A percentile compares a stretch with the other conserved stretches of the same genome.
phyloP scores from a whole-genome alignment of 768 basidiomycete species.

The Phallus indusiatus region DNA sequence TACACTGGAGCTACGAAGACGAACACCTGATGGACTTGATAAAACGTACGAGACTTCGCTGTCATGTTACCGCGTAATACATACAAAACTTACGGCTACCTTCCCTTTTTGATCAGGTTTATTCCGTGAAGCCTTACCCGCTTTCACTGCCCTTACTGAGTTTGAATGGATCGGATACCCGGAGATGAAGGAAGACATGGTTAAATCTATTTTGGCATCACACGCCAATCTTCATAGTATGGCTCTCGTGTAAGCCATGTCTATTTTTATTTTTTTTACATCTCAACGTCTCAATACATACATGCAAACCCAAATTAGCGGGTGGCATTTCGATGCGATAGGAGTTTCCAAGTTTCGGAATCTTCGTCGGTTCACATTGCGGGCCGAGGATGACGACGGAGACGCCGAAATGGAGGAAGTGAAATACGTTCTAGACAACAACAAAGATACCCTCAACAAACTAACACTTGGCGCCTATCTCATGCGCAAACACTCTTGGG shows the following conservation, averaged over 20 bases:
- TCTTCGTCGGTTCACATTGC: slow-evolving; percentile 55
- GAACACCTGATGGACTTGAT: slow-evolving; percentile 58
- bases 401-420: slow-evolving; percentile 64
- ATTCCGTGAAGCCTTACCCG: slow-evolving; percentile 52
- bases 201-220: slow-evolving; percentile 43
- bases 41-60: slow-evolving; percentile 30
- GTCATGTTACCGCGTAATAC: background rate
- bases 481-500: slow-evolving; percentile 55
- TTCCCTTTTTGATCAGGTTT: slow-evolving; percentile 30
- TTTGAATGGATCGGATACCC: slow-evolving; percentile 77
- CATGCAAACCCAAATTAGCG: slow-evolving; percentile 26
- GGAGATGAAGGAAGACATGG: slow-evolving; percentile 59
- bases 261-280: background rate
- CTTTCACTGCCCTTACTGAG: slow-evolving; percentile 49
- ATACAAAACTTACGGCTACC: background rate
- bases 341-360: slow-evolving; percentile 55
- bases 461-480: slow-evolving; percentile 65
- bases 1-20: slow-evolving; percentile 66
- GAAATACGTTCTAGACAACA: slow-evolving; percentile 51
- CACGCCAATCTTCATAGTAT: slow-evolving; percentile 47
- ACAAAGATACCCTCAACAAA: slow-evolving; percentile 46
- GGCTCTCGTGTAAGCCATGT: slow-evolving; percentile 42
- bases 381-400: slow-evolving; percentile 64
- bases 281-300: background rate
- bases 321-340: slow-evolving; percentile 67